A percentile compares a stretch with the other conserved stretches of the same genome.
Evolutionary conservation across 2,329 filamentous ascomycete species (phyloP).

Genomic region (Nemania serpens): DNA sequence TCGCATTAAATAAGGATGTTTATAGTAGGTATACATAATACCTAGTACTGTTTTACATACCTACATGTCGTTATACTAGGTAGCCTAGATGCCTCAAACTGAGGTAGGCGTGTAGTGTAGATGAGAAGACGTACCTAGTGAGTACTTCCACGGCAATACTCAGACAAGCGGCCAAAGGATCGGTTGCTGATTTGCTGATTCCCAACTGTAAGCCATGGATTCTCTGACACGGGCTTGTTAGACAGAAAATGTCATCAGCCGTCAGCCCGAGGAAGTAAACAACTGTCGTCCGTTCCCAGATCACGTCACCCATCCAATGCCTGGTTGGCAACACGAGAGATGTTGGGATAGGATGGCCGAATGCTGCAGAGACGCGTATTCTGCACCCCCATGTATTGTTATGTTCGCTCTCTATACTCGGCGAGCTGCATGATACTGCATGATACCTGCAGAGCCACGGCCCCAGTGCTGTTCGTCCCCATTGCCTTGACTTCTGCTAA

Average conservation of each 20-base stretch:
- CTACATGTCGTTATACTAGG: no score
- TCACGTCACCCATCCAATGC: conserved; percentile 22
- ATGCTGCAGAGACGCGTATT: conserved; percentile 33
- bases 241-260: conserved; percentile 21
- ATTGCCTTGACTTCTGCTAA: conserved; percentile 5
- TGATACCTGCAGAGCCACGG: background rate
- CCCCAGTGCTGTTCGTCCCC: background rate
- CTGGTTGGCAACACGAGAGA: conserved; percentile 24
- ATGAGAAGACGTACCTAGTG: no score
- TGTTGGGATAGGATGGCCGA: conserved; percentile 29
- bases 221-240: background rate
- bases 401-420: conserved; percentile 19
- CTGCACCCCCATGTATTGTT: background rate
- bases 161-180: background rate
- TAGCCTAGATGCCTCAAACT: no score
- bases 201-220: no score
- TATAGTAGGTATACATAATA: no score
- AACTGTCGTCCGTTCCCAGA: conserved; percentile 10
- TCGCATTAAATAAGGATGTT: no score
- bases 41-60: no score
- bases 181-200: background rate
- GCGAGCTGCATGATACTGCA: conserved; percentile 28
- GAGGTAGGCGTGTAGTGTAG: no score
- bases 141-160: no score
- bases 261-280: conserved; percentile 12